Evolutionary conservation across 306 rosid genomes (phyloP), one percentile per base, ranked within the genome.

Genomic region (Pyrus communis): DNA sequence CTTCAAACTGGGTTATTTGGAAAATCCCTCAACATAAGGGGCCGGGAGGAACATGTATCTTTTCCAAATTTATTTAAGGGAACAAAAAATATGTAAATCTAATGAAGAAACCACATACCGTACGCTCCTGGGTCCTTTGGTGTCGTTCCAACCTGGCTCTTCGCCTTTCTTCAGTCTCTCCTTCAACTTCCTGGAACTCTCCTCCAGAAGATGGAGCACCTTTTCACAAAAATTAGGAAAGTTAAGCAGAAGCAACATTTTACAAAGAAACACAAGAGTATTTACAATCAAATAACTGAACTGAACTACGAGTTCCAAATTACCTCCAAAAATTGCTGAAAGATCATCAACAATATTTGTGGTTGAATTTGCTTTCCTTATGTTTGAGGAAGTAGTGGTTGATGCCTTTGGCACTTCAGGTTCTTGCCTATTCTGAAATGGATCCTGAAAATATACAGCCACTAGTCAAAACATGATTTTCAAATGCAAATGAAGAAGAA

Each of bases 81-180:
- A 73, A 54, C 42, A 67, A 63, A 67, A 78, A 75, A 40, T 71
- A 15, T 65, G 52, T 25, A 82, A 66, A 75, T 33, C 61, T 30
- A 74, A 17, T 40, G 22, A 27, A 23, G 63, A 54, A 10, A 72
- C 69, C 76, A 78, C 90, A 87, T 89, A 96, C 99, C 85, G 89
- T 91, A 61, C 99, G 97, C 84, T 93, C 91, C 49, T 86, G 85
- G 77, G 97, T 33, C 86, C 98, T 88, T 78, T 91, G 96, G 66
- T 96, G 93, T 75, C 99, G 97, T 79, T 96, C 99, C 80, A 96
- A 74, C 81, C 98, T 89, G 33, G 98, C 98, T 86, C 88, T 88
- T 80, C 93, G 89, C 80, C 98, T 91, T 68, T 96, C 99, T 80
- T 92, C 98, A 88, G 35, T 89, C 84, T 96, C 99, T 84, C 99